Percentiles rank a stretch among this genome's conserved stretches.
Conservation (phyloP, 345 rosid genomes). For the Rhizophora mangle region DNA sequence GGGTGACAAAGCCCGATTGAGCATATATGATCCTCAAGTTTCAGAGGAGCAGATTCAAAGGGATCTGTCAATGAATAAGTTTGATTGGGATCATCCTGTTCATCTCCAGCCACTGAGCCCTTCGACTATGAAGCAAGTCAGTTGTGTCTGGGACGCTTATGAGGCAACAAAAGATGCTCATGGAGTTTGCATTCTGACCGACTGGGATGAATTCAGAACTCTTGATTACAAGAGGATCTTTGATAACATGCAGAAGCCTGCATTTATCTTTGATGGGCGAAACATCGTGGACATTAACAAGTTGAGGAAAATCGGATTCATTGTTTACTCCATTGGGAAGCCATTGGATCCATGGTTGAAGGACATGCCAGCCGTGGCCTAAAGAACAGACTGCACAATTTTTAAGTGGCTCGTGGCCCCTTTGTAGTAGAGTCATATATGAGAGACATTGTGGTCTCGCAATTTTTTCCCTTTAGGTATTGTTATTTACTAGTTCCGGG, state of each 20-base stretch:
- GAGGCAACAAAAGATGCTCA: conserved; percentile 20
- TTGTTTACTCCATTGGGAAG: conserved; percentile 27
- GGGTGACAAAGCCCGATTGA: conserved; percentile 18
- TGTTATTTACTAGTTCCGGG: too few species aligned
- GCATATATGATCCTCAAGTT: conserved; percentile 26
- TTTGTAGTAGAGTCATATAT: too few species aligned
- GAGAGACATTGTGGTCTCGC: too few species aligned
- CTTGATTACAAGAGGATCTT: conserved; percentile 32
- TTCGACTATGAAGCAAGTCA: conserved; percentile 15
- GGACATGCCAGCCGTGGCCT: conserved; percentile 31
- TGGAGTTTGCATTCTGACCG: conserved; percentile 24
- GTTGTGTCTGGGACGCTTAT: conserved; percentile 15
- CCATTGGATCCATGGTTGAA: conserved; percentile 30
- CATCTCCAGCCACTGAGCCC: conserved; percentile 28
- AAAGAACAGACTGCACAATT: neutral
- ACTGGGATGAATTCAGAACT: conserved; percentile 32
- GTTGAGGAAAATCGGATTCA: conserved; percentile 30
- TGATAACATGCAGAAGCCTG: conserved; percentile 30
- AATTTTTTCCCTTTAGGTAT: too few species aligned
- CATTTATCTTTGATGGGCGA: conserved; percentile 27
- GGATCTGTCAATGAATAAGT: conserved; percentile 29
- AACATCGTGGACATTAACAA: conserved; percentile 21
- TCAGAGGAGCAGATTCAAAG: conserved; percentile 25
- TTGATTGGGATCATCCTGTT: conserved; percentile 27
- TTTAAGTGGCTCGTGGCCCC: too few species aligned